These are phyloP conservation scores for Citrullus amarus DNA, from an alignment of 306 rosid genomes.

Conservation along the genomic window DNA sequence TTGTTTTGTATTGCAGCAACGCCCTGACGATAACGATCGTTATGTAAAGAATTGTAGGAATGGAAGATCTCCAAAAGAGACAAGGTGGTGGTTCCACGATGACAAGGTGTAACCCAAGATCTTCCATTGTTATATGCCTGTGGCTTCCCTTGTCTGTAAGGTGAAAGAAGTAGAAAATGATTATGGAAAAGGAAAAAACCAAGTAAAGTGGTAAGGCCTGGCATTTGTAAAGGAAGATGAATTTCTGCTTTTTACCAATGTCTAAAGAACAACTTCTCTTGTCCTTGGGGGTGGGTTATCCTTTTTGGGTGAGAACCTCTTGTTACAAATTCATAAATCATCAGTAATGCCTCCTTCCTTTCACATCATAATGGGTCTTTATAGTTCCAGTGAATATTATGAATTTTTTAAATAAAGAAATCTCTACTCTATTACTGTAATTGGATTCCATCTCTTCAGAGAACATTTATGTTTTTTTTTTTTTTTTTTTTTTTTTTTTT, in stretches of 20 bases:
- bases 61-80: conserved; percentile 98
- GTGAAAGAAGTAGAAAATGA: conserved; percentile 26
- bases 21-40: conserved; percentile 97
- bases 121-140: conserved; percentile 16
- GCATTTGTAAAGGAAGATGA: conserved; percentile 62
- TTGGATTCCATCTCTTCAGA: no score
- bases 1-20: conserved; percentile 66
- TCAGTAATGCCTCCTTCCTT: conserved; percentile 1
- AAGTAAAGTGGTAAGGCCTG: conserved; percentile 37
- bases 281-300: neutral
- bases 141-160: conserved; percentile 36
- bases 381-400: neutral
- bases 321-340: conserved; percentile 15
- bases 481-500: no score
- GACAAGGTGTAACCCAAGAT: conserved; percentile 59
- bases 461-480: no score
- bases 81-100: conserved; percentile 99
- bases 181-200: neutral
- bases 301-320: conserved; percentile 18
- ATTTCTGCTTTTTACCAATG: conserved; percentile 14
- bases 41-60: conserved; percentile 98
- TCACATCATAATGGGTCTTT: neutral
- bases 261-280: conserved; percentile 13
- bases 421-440: neutral
- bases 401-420: neutral